Conservation (phyloP, 2,329 filamentous ascomycete genomes). For the Trichoderma atrobrunneum region DNA sequence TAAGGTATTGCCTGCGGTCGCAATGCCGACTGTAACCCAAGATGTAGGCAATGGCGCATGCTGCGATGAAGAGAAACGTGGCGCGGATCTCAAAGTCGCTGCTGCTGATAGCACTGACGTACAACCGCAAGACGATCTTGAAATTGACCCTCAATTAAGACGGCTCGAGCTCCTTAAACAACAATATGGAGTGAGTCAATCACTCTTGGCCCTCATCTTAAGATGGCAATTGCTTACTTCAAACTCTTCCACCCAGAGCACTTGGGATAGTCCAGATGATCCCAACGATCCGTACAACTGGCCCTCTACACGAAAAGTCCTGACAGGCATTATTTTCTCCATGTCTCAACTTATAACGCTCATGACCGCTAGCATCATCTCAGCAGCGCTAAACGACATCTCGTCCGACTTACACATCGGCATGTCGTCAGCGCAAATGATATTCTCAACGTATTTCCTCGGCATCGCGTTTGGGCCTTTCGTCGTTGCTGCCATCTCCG, state of each 20-base stretch:
- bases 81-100: neutral
- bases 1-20: neutral
- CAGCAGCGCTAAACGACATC: constrained; percentile 35
- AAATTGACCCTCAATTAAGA: neutral
- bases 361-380: constrained; percentile 39
- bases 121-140: neutral
- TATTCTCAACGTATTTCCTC: constrained; percentile 37
- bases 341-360: constrained; percentile 35
- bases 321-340: constrained; percentile 33
- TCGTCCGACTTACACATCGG: constrained; percentile 31
- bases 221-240: neutral
- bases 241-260: neutral
- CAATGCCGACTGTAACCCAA: neutral
- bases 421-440: constrained; percentile 28
- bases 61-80: neutral
- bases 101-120: neutral
- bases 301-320: constrained; percentile 35
- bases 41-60: neutral
- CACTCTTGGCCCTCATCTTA: rapidly evolving
- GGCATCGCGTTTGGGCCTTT: constrained; percentile 36
- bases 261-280: neutral
- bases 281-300: constrained; percentile 37
- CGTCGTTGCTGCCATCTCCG: constrained; percentile 33
- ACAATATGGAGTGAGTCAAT: neutral
- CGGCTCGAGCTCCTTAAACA: neutral